These are phyloP conservation scores for Neonectria neomacrospora DNA, from an alignment of 2,329 filamentous ascomycete species.

Conservation along the genomic window DNA sequence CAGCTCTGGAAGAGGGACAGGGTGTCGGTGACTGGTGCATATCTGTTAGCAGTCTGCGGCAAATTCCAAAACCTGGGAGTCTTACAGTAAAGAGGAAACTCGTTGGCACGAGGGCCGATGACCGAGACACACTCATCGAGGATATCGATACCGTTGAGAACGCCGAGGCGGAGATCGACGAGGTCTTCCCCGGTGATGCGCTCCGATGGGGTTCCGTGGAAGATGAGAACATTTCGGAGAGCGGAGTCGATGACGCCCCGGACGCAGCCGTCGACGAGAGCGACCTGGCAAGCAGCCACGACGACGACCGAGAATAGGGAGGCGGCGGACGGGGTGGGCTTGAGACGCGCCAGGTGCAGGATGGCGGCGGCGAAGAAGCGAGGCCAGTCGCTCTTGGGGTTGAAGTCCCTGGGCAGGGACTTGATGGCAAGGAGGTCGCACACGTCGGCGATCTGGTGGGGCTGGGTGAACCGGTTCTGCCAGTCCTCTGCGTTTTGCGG, in stretches of 20 bases:
- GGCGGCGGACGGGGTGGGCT: background rate
- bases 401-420: background rate
- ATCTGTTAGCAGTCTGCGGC: background rate
- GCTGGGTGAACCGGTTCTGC: too few relatives aligned
- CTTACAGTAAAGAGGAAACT: background rate
- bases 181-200: background rate
- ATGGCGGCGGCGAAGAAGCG: background rate
- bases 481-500: too few relatives aligned
- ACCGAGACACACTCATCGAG: background rate
- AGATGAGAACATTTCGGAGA: background rate
- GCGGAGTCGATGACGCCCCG: background rate
- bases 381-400: background rate
- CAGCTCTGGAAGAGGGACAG: background rate
- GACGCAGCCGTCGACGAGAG: background rate
- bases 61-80: background rate
- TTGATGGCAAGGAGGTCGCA: background rate
- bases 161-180: background rate
- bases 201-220: background rate
- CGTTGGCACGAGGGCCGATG: background rate
- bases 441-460: background rate
- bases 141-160: background rate
- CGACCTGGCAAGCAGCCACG: background rate
- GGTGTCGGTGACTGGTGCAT: background rate
- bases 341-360: background rate
- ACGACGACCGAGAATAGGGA: background rate